Evolutionary conservation across 2,329 filamentous ascomycete species (phyloP).

Genomic region (Diplodia seriata): DNA sequence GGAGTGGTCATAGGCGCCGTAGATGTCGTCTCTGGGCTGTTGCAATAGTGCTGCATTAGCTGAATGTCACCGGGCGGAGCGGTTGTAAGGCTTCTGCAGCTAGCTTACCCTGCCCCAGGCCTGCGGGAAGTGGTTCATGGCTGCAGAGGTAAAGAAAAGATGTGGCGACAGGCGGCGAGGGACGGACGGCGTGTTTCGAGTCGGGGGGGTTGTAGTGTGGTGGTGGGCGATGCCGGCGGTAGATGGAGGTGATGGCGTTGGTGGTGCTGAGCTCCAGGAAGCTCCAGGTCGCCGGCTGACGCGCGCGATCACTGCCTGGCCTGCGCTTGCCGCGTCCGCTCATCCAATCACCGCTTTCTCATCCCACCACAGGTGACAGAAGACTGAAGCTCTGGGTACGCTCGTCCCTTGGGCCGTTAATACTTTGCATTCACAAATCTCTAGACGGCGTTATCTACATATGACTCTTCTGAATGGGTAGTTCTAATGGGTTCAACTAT

Average conservation of each 20-base stretch:
- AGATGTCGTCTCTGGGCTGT: conserved; percentile 96
- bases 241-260: conserved; percentile 29
- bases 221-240: conserved; percentile 29
- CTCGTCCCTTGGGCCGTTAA: too few species aligned
- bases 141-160: conserved; percentile 36
- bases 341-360: conserved; percentile 22
- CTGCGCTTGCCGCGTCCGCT: conserved; percentile 15
- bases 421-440: too few species aligned
- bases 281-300: conserved; percentile 29
- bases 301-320: conserved; percentile 27
- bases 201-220: conserved; percentile 33
- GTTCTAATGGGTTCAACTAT: too few species aligned
- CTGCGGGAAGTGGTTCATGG: conserved; percentile 71
- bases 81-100: conserved; percentile 30
- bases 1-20: conserved; percentile 88
- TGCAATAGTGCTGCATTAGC: conserved; percentile 26
- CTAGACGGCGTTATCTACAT: too few species aligned
- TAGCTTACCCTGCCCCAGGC: conserved; percentile 68
- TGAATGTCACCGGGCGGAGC: conserved; percentile 14
- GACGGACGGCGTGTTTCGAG: conserved; percentile 35
- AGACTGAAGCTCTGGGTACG: too few species aligned
- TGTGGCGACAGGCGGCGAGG: conserved; percentile 19
- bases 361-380: background rate
- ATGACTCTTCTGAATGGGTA: too few species aligned
- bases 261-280: conserved; percentile 27